Percentiles rank a stretch among this genome's conserved stretches.
These are phyloP conservation scores for Populus hybrid DNA, from an alignment of 441 rosid genomes.

Conservation along the genomic window DNA sequence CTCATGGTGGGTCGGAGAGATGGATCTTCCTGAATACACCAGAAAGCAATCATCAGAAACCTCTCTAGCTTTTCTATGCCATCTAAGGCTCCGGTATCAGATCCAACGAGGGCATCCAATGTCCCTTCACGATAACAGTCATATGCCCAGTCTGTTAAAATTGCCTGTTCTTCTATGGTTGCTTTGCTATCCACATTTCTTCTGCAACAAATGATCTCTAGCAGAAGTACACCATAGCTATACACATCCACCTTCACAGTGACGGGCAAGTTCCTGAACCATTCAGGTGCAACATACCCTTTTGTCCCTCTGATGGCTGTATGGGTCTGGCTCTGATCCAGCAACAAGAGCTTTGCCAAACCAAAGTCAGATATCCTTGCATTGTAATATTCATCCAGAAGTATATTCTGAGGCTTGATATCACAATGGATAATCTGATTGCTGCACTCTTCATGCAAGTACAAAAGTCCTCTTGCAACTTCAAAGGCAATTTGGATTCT, in stretches of 20 bases:
- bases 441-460: too few relatives aligned
- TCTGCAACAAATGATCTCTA: slow-evolving; percentile 42
- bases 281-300: slow-evolving; percentile 45
- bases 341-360: slow-evolving; percentile 23
- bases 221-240: slow-evolving; percentile 42
- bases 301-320: slow-evolving; percentile 43
- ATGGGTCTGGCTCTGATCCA: slow-evolving; percentile 30
- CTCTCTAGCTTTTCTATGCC: slow-evolving; percentile 29
- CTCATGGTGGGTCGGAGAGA: slow-evolving; percentile 30
- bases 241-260: slow-evolving; percentile 52
- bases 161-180: slow-evolving; percentile 12
- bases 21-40: slow-evolving; percentile 55
- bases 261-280: slow-evolving; percentile 42
- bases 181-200: slow-evolving; percentile 18
- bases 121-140: slow-evolving; percentile 27
- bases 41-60: slow-evolving; percentile 32
- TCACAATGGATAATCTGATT: too few relatives aligned
- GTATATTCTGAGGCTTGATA: too few relatives aligned
- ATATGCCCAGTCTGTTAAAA: slow-evolving; percentile 38
- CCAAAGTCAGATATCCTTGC: too few relatives aligned
- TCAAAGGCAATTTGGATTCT: too few relatives aligned
- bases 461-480: too few relatives aligned
- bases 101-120: slow-evolving; percentile 25
- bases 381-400: too few relatives aligned
- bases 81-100: slow-evolving; percentile 34